Conservation (phyloP, 2,329 filamentous ascomycete species). For the Colletotrichum sp. region DNA sequence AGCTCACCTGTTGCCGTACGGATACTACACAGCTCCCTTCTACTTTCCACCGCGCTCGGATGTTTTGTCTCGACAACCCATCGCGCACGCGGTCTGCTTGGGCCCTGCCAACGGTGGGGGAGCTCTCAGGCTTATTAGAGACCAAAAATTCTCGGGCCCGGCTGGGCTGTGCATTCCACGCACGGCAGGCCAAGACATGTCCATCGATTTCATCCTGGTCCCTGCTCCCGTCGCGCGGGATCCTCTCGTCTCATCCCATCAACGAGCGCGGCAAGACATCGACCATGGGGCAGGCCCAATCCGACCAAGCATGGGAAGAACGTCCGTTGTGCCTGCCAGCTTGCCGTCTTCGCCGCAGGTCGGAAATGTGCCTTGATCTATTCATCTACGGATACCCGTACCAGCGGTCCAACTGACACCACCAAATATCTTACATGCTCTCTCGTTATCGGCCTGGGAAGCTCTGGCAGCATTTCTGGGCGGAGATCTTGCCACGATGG, state of each 20-base stretch:
- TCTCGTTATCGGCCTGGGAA: background rate
- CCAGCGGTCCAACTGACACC: background rate
- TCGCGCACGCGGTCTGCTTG: background rate
- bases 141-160: background rate
- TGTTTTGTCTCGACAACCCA: background rate
- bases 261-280: background rate
- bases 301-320: background rate
- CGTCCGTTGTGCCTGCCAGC: background rate
- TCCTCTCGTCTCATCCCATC: background rate
- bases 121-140: background rate
- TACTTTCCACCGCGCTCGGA: background rate
- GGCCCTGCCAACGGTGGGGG: background rate
- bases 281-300: background rate
- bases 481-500: background rate
- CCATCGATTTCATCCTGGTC: background rate
- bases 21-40: background rate
- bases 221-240: background rate
- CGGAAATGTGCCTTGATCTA: background rate
- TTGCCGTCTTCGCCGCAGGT: background rate
- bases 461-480: background rate
- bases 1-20: background rate
- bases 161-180: constrained; percentile 5
- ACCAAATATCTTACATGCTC: background rate
- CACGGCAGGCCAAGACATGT: background rate
- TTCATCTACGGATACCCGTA: background rate